Conservation (phyloP, 805 yeast genomes). For the Ogataea nakhonphanomensis region DNA sequence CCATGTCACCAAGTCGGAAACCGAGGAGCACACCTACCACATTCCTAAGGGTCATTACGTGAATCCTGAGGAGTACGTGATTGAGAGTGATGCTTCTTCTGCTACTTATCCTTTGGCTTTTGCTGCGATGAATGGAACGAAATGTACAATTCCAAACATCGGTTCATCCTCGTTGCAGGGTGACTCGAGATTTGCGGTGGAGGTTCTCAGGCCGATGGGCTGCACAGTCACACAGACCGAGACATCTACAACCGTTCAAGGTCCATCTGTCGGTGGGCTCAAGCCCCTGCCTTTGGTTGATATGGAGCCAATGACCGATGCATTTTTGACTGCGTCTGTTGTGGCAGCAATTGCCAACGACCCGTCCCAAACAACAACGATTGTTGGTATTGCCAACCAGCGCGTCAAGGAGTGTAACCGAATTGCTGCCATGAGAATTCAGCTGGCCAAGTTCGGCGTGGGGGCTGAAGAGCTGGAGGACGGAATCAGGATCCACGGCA, state of each 20-base stretch:
- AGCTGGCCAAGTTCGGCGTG: slow-evolving; percentile 89
- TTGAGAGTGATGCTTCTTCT: slow-evolving; percentile 96
- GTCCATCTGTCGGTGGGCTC: slow-evolving; percentile 70
- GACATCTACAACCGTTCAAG: slow-evolving; percentile 86
- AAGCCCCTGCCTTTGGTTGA: slow-evolving; percentile 74
- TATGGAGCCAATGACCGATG: slow-evolving; percentile 99
- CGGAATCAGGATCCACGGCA: slow-evolving; percentile 85
- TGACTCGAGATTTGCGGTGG: slow-evolving; percentile 93
- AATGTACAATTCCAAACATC: slow-evolving; percentile 90
- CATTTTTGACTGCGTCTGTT: slow-evolving; percentile 93
- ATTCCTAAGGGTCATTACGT: slow-evolving; percentile 80
- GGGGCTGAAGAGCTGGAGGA: slow-evolving; percentile 80
- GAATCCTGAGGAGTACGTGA: slow-evolving; percentile 80
- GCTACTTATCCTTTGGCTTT: slow-evolving; percentile 97
- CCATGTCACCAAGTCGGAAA: slow-evolving; percentile 60
- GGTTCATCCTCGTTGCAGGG: slow-evolving; percentile 93
- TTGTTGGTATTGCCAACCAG: slow-evolving; percentile 96
- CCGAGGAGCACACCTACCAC: slow-evolving; percentile 81
- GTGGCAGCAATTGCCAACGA: slow-evolving; percentile 84
- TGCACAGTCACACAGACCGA: slow-evolving; percentile 81
- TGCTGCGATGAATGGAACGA: slow-evolving; percentile 94
- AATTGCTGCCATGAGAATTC: slow-evolving; percentile 89
- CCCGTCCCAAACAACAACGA: slow-evolving; percentile 59
- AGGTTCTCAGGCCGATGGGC: slow-evolving; percentile 93
- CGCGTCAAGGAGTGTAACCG: slow-evolving; percentile 97